A percentile compares a stretch with the other conserved stretches of the same genome.
Conservation (phyloP, 2,329 filamentous ascomycete species). For the Fulvia fulva region DNA sequence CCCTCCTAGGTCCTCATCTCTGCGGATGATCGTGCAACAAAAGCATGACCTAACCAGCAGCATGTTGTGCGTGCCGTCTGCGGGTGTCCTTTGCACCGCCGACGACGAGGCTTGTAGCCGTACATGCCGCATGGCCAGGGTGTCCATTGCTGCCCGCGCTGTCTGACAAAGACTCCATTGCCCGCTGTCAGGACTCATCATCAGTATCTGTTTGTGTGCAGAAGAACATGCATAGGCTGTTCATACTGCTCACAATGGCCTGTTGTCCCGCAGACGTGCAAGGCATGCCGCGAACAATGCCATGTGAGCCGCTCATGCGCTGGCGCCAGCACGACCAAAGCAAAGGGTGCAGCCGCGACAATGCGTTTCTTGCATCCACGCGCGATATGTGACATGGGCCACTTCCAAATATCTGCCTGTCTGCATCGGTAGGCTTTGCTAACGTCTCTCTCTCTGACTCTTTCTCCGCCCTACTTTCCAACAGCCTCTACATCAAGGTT, state of each 20-base stretch:
- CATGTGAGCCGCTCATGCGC: constrained; percentile 27
- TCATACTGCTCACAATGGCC: constrained; percentile 18
- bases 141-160: constrained; percentile 10
- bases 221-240: constrained; percentile 17
- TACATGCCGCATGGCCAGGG: constrained; percentile 21
- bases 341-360: constrained; percentile 27
- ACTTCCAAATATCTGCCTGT: constrained; percentile 24
- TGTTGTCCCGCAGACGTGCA: constrained; percentile 16
- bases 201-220: constrained; percentile 22
- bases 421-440: constrained; percentile 21
- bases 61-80: constrained; percentile 19
- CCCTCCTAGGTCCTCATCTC: constrained; percentile 12
- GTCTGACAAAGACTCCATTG: constrained; percentile 24
- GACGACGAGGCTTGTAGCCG: constrained; percentile 15
- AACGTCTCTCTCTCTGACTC: constrained; percentile 14
- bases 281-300: constrained; percentile 19
- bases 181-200: constrained; percentile 19
- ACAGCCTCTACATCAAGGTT: background rate
- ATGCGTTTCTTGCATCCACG: constrained; percentile 23
- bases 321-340: constrained; percentile 24
- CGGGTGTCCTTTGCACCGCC: constrained; percentile 13
- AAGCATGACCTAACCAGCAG: constrained; percentile 19
- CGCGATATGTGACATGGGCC: constrained; percentile 22
- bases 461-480: constrained; percentile 7
- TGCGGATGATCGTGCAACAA: constrained; percentile 10